These are phyloP conservation scores for Nakaseomyces nivariensis DNA, from an alignment of 1,139 yeast species.

Conservation along the genomic window DNA sequence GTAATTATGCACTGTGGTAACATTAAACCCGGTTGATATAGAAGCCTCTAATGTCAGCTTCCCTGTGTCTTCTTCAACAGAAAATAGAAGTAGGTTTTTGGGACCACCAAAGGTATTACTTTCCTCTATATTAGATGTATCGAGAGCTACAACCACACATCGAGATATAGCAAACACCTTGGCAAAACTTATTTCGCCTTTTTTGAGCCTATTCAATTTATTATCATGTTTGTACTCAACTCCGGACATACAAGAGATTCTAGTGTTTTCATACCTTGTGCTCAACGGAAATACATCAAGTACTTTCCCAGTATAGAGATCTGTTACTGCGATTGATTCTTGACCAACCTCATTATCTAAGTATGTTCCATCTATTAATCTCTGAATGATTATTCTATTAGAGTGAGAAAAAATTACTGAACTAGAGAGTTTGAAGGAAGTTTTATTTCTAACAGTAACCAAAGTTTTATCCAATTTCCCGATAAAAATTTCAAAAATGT, in stretches of 20 bases:
- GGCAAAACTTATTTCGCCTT: conserved; percentile 14
- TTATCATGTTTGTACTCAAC: conserved; percentile 9
- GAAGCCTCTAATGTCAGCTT: conserved; percentile 14
- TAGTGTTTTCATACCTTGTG: conserved; percentile 12
- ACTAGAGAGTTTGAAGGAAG: no score
- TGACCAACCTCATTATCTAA: background rate
- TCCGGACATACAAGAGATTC: conserved; percentile 16
- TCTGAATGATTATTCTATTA: background rate
- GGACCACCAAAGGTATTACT: conserved; percentile 7
- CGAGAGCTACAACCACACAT: conserved; percentile 21
- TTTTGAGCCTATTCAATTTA: background rate
- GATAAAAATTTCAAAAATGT: background rate
- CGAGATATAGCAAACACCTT: conserved; percentile 13
- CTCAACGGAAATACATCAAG: background rate
- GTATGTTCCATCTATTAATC: background rate
- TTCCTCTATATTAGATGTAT: conserved; percentile 21
- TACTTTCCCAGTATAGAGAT: background rate
- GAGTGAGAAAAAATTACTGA: background rate
- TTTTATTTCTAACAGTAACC: background rate
- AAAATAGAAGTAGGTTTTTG: conserved; percentile 19
- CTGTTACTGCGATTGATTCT: background rate
- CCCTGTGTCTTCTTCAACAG: conserved; percentile 22
- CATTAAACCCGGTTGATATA: conserved; percentile 10
- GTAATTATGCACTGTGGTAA: conserved; percentile 16
- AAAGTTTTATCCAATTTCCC: background rate